These are phyloP conservation scores for Cladosporium halotolerans DNA, from an alignment of 2,329 filamentous ascomycete species.

Conservation along the genomic window DNA sequence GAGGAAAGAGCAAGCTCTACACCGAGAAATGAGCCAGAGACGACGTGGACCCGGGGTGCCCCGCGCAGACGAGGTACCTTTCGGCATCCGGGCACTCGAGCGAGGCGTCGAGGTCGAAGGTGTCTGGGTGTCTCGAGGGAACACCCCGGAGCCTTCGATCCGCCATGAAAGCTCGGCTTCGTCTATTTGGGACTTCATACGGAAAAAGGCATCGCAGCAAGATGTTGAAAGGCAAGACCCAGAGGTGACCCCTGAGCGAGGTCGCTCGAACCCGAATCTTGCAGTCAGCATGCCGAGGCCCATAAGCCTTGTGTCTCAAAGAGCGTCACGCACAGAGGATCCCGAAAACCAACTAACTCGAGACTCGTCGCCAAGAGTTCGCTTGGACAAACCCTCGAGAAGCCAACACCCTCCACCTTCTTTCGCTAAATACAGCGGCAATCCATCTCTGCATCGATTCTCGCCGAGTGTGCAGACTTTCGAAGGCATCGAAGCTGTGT, in stretches of 20 bases:
- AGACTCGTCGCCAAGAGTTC: not conserved
- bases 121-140: constrained; percentile 52
- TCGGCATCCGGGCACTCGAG: constrained; percentile 79
- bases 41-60: constrained; percentile 30
- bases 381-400: constrained; percentile 8
- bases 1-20: constrained; percentile 28
- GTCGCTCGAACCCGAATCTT: not conserved
- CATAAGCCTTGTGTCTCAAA: not conserved
- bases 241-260: not conserved
- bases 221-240: constrained; percentile 6
- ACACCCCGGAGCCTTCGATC: constrained; percentile 30
- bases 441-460: constrained; percentile 29
- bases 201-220: not conserved
- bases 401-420: constrained; percentile 31
- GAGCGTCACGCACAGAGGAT: not conserved
- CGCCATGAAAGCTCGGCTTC: not conserved
- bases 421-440: constrained; percentile 33
- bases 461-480: constrained; percentile 30
- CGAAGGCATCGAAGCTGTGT: constrained; percentile 22
- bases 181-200: constrained; percentile 11
- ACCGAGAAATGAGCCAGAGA: constrained; percentile 27
- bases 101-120: constrained; percentile 78
- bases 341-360: not conserved
- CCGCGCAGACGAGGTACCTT: constrained; percentile 64
- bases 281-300: not conserved